These are phyloP conservation scores for Coemansia sp. DNA, from an alignment of 192 early-diverging fungal genomes.

Conservation along the genomic window DNA sequence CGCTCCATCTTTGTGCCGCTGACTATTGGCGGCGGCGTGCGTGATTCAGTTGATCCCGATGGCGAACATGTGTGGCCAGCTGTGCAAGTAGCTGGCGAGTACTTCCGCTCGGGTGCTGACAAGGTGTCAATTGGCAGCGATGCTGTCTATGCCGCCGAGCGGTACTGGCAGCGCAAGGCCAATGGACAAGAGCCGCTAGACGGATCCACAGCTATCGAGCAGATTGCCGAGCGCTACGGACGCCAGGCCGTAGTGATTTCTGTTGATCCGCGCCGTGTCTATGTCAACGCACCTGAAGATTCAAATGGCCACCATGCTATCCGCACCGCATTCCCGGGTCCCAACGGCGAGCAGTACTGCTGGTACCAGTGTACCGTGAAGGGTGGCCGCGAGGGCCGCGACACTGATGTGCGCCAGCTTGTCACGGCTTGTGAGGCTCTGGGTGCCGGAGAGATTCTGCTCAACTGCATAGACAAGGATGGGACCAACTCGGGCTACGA, in stretches of 20 bases:
- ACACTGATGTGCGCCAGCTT: conserved; percentile 90
- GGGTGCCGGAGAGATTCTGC: conserved; percentile 95
- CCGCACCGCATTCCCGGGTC: conserved; percentile 68
- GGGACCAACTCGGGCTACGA: conserved; percentile 98
- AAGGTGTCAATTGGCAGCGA: conserved; percentile 99
- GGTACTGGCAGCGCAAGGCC: conserved; percentile 61
- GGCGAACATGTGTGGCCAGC: conserved; percentile 72
- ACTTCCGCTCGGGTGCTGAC: conserved; percentile 98
- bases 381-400: conserved; percentile 93
- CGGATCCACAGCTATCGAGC: conserved; percentile 88
- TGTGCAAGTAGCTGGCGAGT: conserved; percentile 96
- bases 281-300: conserved; percentile 74
- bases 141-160: conserved; percentile 97
- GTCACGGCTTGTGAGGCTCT: conserved; percentile 82
- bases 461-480: conserved; percentile 99
- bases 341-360: conserved; percentile 90
- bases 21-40: conserved; percentile 98
- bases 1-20: conserved; percentile 97
- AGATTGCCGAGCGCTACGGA: conserved; percentile 93
- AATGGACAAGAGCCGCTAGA: conserved; percentile 35
- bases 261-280: conserved; percentile 93
- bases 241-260: conserved; percentile 97
- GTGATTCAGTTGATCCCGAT: conserved; percentile 85
- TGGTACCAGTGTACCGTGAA: conserved; percentile 99
- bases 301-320: conserved; percentile 70